These are phyloP conservation scores for Cnidoscolus chayamansa DNA, from an alignment of 441 rosid species.

Conservation along the genomic window DNA sequence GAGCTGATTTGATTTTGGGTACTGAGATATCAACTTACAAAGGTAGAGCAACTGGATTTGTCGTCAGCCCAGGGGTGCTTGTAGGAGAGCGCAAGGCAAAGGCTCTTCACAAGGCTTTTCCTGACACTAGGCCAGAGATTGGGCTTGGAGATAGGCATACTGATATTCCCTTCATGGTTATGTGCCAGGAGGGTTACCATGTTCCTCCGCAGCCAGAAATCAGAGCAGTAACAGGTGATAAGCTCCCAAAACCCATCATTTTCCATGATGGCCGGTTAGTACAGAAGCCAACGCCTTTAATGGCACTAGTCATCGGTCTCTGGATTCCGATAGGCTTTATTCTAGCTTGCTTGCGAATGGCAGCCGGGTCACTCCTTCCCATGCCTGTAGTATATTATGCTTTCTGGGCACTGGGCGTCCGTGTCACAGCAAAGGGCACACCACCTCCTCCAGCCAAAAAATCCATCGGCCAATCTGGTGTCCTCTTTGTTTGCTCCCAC, in stretches of 20 bases:
- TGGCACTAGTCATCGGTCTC: conserved; percentile 39
- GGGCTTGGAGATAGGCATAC: conserved; percentile 57
- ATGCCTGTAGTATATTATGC: conserved; percentile 44
- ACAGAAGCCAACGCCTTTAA: conserved; percentile 49
- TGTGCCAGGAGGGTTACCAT: conserved; percentile 51
- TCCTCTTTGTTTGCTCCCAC: conserved; percentile 48
- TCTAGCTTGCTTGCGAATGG: conserved; percentile 42
- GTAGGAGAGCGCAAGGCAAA: conserved; percentile 49
- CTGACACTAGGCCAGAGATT: conserved; percentile 34
- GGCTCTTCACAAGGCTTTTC: conserved; percentile 38
- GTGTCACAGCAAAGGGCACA: conserved; percentile 40
- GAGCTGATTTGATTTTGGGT: conserved; percentile 50
- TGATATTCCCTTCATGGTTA: conserved; percentile 42
- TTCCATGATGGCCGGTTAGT: conserved; percentile 65
- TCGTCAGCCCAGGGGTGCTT: conserved; percentile 38
- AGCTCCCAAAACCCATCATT: conserved; percentile 47
- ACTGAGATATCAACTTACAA: conserved; percentile 40
- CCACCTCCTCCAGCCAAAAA: conserved; percentile 42
- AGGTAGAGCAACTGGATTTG: conserved; percentile 56
- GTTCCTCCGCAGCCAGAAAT: conserved; percentile 29
- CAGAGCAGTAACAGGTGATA: conserved; percentile 29
- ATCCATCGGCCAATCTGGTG: conserved; percentile 32
- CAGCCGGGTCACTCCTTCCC: conserved; percentile 45
- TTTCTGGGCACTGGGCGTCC: conserved; percentile 46
- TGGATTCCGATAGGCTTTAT: conserved; percentile 57